Base-by-base conservation (phyloP, 106 monocot species). In the Agapanthus africanus region DNA sequence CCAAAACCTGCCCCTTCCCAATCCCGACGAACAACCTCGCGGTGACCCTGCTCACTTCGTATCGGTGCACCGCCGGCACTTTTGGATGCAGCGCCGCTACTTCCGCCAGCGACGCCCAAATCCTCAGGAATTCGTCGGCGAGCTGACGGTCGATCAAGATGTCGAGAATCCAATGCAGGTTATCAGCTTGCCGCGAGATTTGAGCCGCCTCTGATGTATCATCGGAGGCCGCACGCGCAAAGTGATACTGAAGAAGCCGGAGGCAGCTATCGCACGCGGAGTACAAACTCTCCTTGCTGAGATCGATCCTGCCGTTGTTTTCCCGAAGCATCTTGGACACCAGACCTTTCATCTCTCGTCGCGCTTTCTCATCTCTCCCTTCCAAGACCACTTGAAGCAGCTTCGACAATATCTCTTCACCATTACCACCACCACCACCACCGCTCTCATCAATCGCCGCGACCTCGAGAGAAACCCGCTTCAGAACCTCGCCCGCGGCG, bases 241-340 rank as follows among this genome's bases (percentile, higher is more conserved):
- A 82, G 64, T 83, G 75, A 26, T 62, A 59, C 21, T 74, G 79
- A n/a, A 95, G 84, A 15, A 82, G 73, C 25, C 51, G 34, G 49
- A 95, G 78, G 76, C 88, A 88, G 40, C 79, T 59, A 31, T 88
- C 69, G 64, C 88, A 91, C 31, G 95, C 91, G 1, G 84, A 75
- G 63, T 91, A 95, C 38, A 95, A 84, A 15, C 91, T 91, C 21
- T 91, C 88, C 59, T 82, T 87, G 54, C 87, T 90, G 28, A 94
- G 80, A 40, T 90, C 94, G 1, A 73, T 68, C 64, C 33, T 50
- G 38, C 3, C 40, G 42, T 57, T 88, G 81, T 80, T 91, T 74
- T 95, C 95, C 15, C 91, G 47, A 13, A 95, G 86, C 95, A 95
- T 95, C 73, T 95, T 95, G 28, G 95, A 83, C 13, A 95, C 91